Evolutionary conservation across 129 eudicot genomes (phyloP), one percentile per base, ranked within the genome.

Genomic region (Flaveria linearis): DNA sequence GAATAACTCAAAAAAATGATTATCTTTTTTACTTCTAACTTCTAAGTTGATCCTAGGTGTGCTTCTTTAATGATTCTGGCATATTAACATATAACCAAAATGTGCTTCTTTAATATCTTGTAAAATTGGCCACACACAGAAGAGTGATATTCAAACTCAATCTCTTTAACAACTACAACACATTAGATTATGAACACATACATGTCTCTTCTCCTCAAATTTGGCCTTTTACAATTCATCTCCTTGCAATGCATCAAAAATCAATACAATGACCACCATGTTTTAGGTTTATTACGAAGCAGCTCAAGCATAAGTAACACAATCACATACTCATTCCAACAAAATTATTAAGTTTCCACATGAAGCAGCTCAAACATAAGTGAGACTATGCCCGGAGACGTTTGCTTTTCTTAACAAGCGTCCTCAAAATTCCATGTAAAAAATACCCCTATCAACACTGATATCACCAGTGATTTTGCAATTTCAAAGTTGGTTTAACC

Each of bases 171-270:
- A 25, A 25, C 61, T 7, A 33, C 15, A 64, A 30, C 22, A 14
- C 69, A 33, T 64, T 5, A 62, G 1, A 62, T 9, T 25, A 18
- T 68, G 55, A 68, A 22, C 42, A 23, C 13, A 69, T 22, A 10
- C 43, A 52, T 45, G 60, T 69, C 47, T 46, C 74, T 69, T 46
- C 49, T 51, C 30, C 18, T 51, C 41, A 36, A 36, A 36, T 36
- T 36, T 36, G 0, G 41, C 41, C 7, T 7, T 43, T 50, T n/a
- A 45, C 49, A 12, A 71, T 30, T 55, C 76, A 52, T 30, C 30
- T 61, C 51, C 47, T 30, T n/a, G 65, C 26, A 36, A 18, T 30
- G 51, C 45, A 53, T 33, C 33, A 36, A 72, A 36, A 30, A 53
- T 12, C 15, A 56, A 18, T 73, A 2, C 23, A 22, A 39, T 55